Base-by-base conservation (phyloP, 768 basidiomycete genomes). In the Pisolithus tinctorius region DNA sequence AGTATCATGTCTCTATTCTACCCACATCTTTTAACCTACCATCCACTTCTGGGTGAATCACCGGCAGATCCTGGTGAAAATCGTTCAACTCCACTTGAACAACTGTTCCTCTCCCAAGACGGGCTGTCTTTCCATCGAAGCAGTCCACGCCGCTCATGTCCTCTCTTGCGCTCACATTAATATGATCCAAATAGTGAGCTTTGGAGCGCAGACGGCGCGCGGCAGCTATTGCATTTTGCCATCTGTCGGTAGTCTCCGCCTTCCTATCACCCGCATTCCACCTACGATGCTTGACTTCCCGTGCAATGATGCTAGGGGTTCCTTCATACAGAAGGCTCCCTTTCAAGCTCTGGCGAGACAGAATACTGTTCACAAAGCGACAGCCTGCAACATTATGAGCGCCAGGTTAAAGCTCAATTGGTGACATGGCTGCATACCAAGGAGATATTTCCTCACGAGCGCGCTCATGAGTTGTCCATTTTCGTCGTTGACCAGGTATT, bases 401-500 rank as follows among this genome's bases (percentile, higher is more conserved):
- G 23, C 41, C 41, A 27, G 26, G 31, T 44, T 26, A 7, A 41
- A 26, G 39, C 37, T 27, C 29, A 29, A 39, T 37, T 29, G 10
- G 26, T 31, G 54, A 38, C 49, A 16, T 16, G 43, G 25, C 30
- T 37, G 30, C 60, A 9, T 55, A 88, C 92, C 93, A 40, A 95
- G 77, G 3, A 94, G 71, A 68, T 93, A 94, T 58, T 84, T 84
- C 56, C 93, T 75, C 29, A 94, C 86, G 47, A 95, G 80, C 23
- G 75, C 69, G 61, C 85, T 88, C 79, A 89, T 81, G 55, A 89
- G 69, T 55, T 83, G 78, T 8, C 92, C 93, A 48, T 78, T 77
- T 66, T 96, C 93, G 52, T 91, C 84, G 59, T 93, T 90, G 25
- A 94, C 75, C 38, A 94, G 76, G 58, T 82, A 82, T 52, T 74